Conservation (phyloP, 108 stramenopile species). For the Chaetoceros tenuissimus region DNA sequence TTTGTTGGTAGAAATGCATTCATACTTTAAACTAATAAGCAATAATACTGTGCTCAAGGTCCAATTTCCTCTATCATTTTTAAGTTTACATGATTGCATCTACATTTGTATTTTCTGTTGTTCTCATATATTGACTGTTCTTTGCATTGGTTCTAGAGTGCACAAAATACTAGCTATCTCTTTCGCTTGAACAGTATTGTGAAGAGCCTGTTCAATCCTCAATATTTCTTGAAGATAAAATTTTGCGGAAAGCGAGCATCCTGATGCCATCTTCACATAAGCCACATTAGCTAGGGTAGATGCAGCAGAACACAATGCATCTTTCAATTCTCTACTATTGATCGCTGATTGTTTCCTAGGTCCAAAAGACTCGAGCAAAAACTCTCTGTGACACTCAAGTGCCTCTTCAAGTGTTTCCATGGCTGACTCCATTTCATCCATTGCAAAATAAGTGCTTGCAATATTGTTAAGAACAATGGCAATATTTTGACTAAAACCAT, state of each 20-base stretch:
- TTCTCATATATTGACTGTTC: no score
- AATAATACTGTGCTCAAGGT: no score
- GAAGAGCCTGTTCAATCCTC: neutral
- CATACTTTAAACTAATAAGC: no score
- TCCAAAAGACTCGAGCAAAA: neutral
- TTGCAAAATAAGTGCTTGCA: neutral
- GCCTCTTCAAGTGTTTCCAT: neutral
- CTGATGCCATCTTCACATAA: neutral
- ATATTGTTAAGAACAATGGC: neutral
- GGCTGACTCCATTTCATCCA: neutral
- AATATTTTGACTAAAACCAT: neutral
- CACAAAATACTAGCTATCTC: no score
- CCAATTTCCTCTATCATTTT: no score
- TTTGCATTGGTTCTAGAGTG: no score
- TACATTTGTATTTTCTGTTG: no score
- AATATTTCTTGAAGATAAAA: neutral
- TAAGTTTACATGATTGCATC: no score
- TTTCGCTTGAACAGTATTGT: no score
- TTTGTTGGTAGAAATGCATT: constrained; percentile 9
- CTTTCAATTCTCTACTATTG: neutral
- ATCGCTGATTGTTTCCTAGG: neutral
- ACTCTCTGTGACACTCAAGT: neutral
- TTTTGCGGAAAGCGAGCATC: neutral
- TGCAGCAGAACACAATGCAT: neutral
- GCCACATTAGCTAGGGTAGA: neutral